phyloP scores from a whole-genome alignment of 2,329 filamentous ascomycete genomes.

The Fusarium chaquense region DNA sequence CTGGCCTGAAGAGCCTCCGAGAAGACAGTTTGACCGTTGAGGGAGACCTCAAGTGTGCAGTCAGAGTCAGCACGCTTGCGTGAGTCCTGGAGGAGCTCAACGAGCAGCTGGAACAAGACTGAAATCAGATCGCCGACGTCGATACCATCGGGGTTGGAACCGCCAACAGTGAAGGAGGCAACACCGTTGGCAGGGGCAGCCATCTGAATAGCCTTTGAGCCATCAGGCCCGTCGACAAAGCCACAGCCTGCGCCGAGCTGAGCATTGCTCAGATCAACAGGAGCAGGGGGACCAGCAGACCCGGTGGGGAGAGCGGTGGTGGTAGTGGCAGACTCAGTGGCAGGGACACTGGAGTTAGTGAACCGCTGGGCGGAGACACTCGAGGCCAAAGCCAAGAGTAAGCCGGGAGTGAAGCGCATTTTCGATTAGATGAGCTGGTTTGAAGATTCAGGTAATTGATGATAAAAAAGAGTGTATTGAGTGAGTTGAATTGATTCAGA shows the following conservation, averaged over 20 bases:
- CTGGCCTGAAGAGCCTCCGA: background rate
- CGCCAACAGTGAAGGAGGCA: conserved; percentile 4
- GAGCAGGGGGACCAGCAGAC: rapidly evolving
- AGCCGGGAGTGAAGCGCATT: conserved; percentile 29
- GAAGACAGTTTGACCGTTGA: conserved; percentile 5
- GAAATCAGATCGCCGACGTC: background rate
- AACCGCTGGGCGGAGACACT: conserved; percentile 31
- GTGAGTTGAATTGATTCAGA: background rate
- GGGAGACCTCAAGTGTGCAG: conserved; percentile 3
- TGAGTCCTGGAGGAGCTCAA: rapidly evolving
- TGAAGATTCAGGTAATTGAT: background rate
- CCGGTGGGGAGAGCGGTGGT: background rate
- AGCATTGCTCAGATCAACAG: conserved; percentile 5
- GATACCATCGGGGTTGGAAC: rapidly evolving
- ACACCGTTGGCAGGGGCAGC: background rate
- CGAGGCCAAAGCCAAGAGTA: conserved; percentile 34
- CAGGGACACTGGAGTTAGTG: conserved; percentile 29
- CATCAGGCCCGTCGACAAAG: background rate
- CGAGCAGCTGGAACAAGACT: conserved; percentile 1
- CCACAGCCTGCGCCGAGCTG: background rate
- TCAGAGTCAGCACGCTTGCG: conserved; percentile 21
- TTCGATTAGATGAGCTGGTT: background rate
- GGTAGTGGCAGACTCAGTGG: background rate
- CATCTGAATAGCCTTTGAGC: background rate
- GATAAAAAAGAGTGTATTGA: conserved; percentile 13